phyloP scores from a whole-genome alignment of 2,329 filamentous ascomycete genomes.

The Pyricularia grisea region DNA sequence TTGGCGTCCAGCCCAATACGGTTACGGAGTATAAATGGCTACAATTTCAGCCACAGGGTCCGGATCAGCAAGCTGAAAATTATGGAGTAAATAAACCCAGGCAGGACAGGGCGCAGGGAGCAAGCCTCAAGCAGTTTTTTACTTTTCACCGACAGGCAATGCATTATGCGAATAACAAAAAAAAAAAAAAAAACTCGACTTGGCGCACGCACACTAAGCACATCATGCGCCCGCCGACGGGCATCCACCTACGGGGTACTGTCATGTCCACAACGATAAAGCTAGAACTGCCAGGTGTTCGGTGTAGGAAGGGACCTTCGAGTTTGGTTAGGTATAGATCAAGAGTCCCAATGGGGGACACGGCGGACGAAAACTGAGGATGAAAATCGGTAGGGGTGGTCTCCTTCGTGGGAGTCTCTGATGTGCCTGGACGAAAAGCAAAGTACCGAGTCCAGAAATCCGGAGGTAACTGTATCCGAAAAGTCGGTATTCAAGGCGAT shows the following conservation, averaged over 20 bases:
- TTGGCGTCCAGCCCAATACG: neutral
- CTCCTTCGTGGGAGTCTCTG: neutral
- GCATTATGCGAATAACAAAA: neutral
- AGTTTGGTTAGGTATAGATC: neutral
- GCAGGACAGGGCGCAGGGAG: neutral
- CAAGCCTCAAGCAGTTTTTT: neutral
- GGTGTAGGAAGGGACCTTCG: neutral
- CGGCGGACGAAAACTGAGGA: neutral
- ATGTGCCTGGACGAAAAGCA: neutral
- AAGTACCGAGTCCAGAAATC: neutral
- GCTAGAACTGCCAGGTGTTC: neutral
- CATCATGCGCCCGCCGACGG: neutral
- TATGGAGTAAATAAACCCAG: neutral
- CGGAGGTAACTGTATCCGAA: neutral
- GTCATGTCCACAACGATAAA: neutral
- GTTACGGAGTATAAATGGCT: too few relatives aligned
- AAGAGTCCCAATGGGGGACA: neutral
- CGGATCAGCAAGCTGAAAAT: neutral
- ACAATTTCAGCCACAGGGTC: neutral
- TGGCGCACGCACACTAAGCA: neutral
- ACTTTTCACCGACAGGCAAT: neutral
- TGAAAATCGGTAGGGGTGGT: neutral
- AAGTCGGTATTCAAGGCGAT: neutral
- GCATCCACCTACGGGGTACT: neutral
- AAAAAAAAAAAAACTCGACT: neutral